Evolutionary conservation across 2,329 filamentous ascomycete genomes (phyloP).

Genomic region (Zymoseptoria crescenta): DNA sequence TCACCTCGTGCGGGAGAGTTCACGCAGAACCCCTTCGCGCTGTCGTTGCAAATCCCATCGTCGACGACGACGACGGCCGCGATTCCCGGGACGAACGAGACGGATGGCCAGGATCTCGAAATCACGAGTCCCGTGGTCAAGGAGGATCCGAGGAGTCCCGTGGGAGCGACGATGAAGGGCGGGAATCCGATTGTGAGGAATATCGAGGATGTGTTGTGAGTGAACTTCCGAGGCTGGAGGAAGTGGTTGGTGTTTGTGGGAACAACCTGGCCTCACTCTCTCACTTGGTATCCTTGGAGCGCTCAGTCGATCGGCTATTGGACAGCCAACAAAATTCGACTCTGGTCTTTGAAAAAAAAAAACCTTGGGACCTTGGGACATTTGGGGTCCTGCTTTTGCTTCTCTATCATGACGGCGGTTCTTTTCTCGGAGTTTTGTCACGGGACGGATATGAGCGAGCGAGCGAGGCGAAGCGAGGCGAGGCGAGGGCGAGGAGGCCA

Average conservation of each 20-base stretch:
- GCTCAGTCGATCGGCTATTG: no score
- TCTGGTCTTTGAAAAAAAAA: no score
- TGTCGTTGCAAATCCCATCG: slow-evolving; percentile 23
- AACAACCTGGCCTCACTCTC: background rate
- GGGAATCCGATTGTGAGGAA: slow-evolving; percentile 68
- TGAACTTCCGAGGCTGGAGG: background rate
- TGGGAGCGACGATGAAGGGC: slow-evolving; percentile 49
- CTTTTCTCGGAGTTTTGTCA: background rate
- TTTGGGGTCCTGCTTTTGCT: no score
- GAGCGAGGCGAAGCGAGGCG: background rate
- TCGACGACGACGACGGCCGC: slow-evolving; percentile 35
- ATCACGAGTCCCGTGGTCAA: background rate
- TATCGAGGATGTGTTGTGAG: slow-evolving; percentile 68
- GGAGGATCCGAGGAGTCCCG: slow-evolving; percentile 63
- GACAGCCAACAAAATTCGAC: no score
- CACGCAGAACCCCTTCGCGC: slow-evolving; percentile 58
- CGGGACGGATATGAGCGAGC: background rate
- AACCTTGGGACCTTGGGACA: no score
- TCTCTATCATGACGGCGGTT: background rate
- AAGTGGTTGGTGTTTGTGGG: no score
- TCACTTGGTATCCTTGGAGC: no score
- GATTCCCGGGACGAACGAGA: slow-evolving; percentile 46
- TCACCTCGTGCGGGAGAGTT: slow-evolving; percentile 67
- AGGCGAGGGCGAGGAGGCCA: background rate
- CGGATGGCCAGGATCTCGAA: no score